phyloP scores from a whole-genome alignment of 495 filamentous ascomycete species.

The Neurospora terricola region DNA sequence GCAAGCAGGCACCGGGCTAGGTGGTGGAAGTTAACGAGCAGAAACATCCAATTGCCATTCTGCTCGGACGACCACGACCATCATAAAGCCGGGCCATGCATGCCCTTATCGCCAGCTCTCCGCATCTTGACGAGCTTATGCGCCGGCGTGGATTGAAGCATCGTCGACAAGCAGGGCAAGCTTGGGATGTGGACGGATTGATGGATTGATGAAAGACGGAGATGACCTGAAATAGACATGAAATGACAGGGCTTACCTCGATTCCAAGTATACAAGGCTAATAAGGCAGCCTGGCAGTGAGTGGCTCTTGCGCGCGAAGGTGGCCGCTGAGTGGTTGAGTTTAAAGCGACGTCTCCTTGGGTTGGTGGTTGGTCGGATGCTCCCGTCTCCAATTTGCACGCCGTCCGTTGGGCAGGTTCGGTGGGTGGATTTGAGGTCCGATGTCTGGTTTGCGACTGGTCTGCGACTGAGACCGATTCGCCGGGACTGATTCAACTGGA shows the following conservation, averaged over 20 bases:
- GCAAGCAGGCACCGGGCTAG: neutral
- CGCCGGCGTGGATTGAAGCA: neutral
- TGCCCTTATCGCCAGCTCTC: neutral
- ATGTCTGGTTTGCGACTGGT: neutral
- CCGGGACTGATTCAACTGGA: neutral
- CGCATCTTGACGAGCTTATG: neutral
- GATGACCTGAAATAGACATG: neutral
- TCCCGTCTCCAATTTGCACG: neutral
- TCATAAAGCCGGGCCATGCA: neutral
- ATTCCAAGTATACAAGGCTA: neutral
- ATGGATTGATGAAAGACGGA: neutral
- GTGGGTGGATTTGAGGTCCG: neutral
- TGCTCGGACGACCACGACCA: neutral
- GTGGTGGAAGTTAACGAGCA: neutral
- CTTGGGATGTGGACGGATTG: neutral
- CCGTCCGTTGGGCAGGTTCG: neutral
- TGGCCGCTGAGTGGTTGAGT: conserved; percentile 1
- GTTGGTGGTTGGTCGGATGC: neutral
- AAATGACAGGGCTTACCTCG: neutral
- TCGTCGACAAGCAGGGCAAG: neutral
- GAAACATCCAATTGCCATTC: neutral
- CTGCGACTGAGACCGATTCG: neutral
- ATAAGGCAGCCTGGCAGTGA: neutral
- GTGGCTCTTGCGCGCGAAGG: neutral
- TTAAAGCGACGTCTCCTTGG: neutral